A percentile compares a stretch with the other conserved stretches of the same genome.
Evolutionary conservation across 179 eudicot species (phyloP).

Genomic region (Gypsophila paniculata): DNA sequence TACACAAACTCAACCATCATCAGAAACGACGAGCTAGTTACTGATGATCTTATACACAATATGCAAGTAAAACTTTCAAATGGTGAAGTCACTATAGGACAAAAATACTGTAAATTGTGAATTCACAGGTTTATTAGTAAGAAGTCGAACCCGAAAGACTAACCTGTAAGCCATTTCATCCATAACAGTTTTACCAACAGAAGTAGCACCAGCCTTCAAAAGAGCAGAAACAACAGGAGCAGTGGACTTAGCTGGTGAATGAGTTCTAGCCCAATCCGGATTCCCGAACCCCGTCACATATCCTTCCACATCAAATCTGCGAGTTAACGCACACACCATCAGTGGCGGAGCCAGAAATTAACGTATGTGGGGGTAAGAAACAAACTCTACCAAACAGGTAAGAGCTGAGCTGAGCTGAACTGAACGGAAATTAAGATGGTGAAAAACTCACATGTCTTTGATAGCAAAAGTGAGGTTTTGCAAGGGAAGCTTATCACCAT

Average conservation of each 20-base stretch:
- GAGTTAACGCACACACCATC: constrained; percentile 1
- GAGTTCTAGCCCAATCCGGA: constrained; percentile 85
- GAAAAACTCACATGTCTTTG: constrained; percentile 65
- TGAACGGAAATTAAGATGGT: not conserved
- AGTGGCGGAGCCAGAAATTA: not conserved
- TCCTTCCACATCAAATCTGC: constrained; percentile 88
- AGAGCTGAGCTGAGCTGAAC: too few relatives aligned
- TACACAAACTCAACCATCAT: not conserved
- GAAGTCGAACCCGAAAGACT: constrained; percentile 3
- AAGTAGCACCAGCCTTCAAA: constrained; percentile 68
- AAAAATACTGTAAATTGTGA: not conserved
- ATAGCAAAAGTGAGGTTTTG: constrained; percentile 79
- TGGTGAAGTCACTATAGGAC: not conserved
- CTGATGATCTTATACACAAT: not conserved
- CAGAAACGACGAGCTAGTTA: not conserved
- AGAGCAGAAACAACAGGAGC: constrained; percentile 59
- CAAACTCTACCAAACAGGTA: not conserved
- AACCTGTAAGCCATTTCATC: constrained; percentile 99
- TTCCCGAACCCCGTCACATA: constrained; percentile 86
- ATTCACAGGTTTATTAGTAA: not conserved
- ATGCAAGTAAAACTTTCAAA: not conserved
- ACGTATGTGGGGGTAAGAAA: not conserved
- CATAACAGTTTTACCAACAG: constrained; percentile 83
- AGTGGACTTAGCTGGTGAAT: constrained; percentile 57
- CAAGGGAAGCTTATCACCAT: constrained; percentile 44